phyloP scores from a whole-genome alignment of 169 alveolate genomes.

The Babesia ovata region DNA sequence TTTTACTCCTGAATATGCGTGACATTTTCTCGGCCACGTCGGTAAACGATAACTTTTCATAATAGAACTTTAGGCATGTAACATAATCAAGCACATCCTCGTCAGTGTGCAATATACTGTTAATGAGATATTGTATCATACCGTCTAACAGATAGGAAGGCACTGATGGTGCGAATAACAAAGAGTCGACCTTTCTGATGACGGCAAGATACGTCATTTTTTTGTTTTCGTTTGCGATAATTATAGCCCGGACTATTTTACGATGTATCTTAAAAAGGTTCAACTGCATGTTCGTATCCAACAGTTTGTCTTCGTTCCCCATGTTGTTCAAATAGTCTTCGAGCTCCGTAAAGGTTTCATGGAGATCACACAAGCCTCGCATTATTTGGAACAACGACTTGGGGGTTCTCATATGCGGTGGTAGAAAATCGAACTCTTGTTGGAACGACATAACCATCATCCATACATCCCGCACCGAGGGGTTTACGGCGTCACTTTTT shows the following conservation, averaged over 20 bases:
- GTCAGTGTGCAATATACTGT: not conserved
- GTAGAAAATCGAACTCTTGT: slow-evolving; percentile 29
- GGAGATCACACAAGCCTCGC: slow-evolving; percentile 14
- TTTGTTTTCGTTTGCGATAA: slow-evolving; percentile 5
- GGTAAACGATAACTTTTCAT: slow-evolving; percentile 7
- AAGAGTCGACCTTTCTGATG: slow-evolving; percentile 15
- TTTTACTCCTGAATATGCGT: not conserved
- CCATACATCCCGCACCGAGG: slow-evolving; percentile 22
- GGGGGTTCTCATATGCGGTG: not conserved
- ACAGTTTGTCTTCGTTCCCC: slow-evolving; percentile 7
- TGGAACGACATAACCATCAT: not conserved
- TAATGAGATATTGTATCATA: slow-evolving; percentile 12
- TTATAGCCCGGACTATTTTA: slow-evolving; percentile 9
- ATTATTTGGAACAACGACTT: slow-evolving; percentile 24
- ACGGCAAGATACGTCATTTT: slow-evolving; percentile 1
- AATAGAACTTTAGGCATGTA: slow-evolving; percentile 26
- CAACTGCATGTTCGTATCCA: not conserved
- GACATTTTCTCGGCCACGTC: slow-evolving; percentile 17
- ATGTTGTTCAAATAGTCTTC: slow-evolving; percentile 8
- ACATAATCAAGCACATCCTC: slow-evolving; percentile 4
- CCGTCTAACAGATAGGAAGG: slow-evolving; percentile 52
- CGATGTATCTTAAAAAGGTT: slow-evolving; percentile 52
- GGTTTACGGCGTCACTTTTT: not conserved
- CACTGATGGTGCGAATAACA: slow-evolving; percentile 13
- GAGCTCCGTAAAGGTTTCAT: slow-evolving; percentile 7